These are phyloP conservation scores for Triticum dicoccoides DNA, from an alignment of 176 grass and related monocot species.

Conservation along the genomic window DNA sequence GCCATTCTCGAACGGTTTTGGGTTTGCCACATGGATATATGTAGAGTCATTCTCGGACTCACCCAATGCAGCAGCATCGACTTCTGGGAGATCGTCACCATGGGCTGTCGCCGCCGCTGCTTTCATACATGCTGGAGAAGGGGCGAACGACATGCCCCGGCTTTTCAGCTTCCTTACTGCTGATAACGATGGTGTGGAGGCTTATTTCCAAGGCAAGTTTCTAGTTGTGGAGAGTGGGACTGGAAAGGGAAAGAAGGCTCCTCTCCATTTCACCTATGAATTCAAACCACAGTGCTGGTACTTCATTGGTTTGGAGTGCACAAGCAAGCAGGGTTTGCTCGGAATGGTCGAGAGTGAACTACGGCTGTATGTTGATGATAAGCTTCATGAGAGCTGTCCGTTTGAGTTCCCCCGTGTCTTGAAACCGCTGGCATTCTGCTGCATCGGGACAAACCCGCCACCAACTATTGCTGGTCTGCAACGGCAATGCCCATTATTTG, in stretches of 20 bases:
- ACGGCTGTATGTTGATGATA: constrained; percentile 84
- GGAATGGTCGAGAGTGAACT: constrained; percentile 82
- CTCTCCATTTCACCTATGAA: constrained; percentile 80
- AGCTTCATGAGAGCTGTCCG: constrained; percentile 72
- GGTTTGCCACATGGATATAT: constrained; percentile 95
- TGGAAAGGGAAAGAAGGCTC: constrained; percentile 75
- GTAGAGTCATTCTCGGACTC: constrained; percentile 81
- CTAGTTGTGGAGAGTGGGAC: constrained; percentile 79
- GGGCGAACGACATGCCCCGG: constrained; percentile 73
- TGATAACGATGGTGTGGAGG: constrained; percentile 88
- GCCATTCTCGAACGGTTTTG: constrained; percentile 92
- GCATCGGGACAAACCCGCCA: constrained; percentile 84
- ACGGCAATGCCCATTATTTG: constrained; percentile 85
- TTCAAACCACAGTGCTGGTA: constrained; percentile 91
- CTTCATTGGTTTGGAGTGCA: constrained; percentile 80
- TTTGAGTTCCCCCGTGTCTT: constrained; percentile 88
- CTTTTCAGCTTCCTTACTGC: constrained; percentile 92
- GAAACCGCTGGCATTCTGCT: constrained; percentile 83
- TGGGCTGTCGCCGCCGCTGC: constrained; percentile 57
- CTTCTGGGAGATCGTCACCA: constrained; percentile 74
- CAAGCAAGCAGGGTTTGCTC: constrained; percentile 79
- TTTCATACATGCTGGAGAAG: constrained; percentile 63
- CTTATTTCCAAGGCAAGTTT: constrained; percentile 92
- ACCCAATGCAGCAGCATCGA: constrained; percentile 57
- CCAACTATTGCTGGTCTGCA: constrained; percentile 71